phyloP scores from a whole-genome alignment of 805 yeast genomes.

The Zygosaccharomyces bailii region DNA sequence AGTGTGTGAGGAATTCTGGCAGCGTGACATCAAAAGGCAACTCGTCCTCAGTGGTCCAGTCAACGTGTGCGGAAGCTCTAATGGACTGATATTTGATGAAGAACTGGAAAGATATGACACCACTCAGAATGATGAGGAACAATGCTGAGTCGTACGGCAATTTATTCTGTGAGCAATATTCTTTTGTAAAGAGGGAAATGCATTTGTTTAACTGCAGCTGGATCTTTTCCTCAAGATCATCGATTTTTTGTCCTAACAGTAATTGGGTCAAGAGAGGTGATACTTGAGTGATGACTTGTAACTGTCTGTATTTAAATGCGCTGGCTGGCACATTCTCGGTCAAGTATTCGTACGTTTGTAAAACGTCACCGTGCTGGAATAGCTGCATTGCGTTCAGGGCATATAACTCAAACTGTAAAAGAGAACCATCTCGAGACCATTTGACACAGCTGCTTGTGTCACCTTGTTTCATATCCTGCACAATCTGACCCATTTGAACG shows the following conservation, averaged over 20 bases:
- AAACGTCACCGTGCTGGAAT: conserved; percentile 17
- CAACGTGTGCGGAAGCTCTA: conserved; percentile 32
- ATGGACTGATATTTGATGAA: conserved; percentile 47
- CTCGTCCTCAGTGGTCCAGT: conserved; percentile 57
- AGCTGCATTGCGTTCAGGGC: conserved; percentile 22
- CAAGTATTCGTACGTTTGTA: conserved; percentile 45
- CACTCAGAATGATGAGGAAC: conserved; percentile 47
- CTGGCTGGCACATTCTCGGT: conserved; percentile 31
- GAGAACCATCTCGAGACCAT: conserved; percentile 43
- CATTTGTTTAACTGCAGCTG: conserved; percentile 23
- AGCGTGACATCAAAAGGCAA: conserved; percentile 58
- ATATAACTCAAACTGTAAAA: conserved; percentile 28
- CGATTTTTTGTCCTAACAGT: conserved; percentile 22
- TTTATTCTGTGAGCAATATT: conserved; percentile 48
- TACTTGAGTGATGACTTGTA: conserved; percentile 37
- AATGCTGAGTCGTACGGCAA: conserved; percentile 53
- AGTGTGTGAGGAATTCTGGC: conserved; percentile 48
- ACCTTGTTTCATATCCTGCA: conserved; percentile 36
- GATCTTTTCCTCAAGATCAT: conserved; percentile 24
- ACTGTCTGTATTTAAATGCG: conserved; percentile 39
- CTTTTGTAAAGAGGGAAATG: conserved; percentile 41
- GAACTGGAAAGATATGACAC: conserved; percentile 51
- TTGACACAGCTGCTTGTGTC: conserved; percentile 45
- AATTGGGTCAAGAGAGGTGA: conserved; percentile 44
- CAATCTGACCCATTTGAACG: conserved; percentile 42